phyloP scores from a whole-genome alignment of 192 early-diverging fungal species.

The Backusella mclennaniae region DNA sequence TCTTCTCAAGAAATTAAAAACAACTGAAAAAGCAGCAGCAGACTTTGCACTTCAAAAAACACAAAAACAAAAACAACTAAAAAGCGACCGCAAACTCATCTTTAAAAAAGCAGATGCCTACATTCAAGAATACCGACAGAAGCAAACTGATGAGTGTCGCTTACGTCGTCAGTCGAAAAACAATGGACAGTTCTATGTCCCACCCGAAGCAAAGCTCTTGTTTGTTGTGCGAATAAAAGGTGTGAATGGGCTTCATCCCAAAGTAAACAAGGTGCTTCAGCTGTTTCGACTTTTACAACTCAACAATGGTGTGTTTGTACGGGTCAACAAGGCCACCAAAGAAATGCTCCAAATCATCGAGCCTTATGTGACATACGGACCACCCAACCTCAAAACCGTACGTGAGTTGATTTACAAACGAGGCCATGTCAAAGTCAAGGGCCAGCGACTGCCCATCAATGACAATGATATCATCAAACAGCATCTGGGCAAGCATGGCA shows the following conservation, averaged over 20 bases:
- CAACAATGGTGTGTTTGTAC: conserved; percentile 97
- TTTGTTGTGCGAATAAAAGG: conserved; percentile 99
- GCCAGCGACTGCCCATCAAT: conserved; percentile 92
- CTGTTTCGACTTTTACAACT: conserved; percentile 97
- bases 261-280: conserved; percentile 98
- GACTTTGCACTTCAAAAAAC: conserved; percentile 48
- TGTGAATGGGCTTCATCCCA: conserved; percentile 99
- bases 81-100: conserved; percentile 84
- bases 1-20: conserved; percentile 79
- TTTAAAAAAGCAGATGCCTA: conserved; percentile 99
- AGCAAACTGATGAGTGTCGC: conserved; percentile 89
- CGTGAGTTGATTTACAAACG: conserved; percentile 99
- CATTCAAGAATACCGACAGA: conserved; percentile 93
- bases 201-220: conserved; percentile 92
- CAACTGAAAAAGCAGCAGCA: conserved; percentile 66
- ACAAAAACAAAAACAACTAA: conserved; percentile 51
- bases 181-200: conserved; percentile 88
- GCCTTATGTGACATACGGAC: conserved; percentile 92
- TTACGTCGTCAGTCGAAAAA: conserved; percentile 90
- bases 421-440: conserved; percentile 96
- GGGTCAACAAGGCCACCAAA: conserved; percentile 92
- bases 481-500: conserved; percentile 87
- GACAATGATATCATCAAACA: conserved; percentile 96
- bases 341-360: conserved; percentile 96
- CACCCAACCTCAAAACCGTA: conserved; percentile 97